Evolutionary conservation across 2,329 filamentous ascomycete genomes (phyloP).

Genomic region (Graphilbum fragrans): DNA sequence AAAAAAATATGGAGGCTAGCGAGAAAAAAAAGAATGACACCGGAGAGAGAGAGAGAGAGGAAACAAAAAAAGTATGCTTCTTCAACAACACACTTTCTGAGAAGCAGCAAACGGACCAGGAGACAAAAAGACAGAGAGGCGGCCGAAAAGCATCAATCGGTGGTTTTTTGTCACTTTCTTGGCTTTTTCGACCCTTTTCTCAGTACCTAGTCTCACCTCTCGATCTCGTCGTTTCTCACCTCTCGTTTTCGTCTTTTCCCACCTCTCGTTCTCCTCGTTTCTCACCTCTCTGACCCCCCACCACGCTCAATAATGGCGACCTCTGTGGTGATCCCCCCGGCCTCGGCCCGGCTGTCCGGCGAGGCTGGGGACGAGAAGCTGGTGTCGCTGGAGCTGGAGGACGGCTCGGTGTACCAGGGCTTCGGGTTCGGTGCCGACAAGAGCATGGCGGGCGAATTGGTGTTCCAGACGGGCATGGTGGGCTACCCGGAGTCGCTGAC

Average conservation of each 20-base stretch:
- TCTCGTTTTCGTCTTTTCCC: neutral
- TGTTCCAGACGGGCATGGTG: constrained; percentile 99
- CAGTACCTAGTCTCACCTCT: neutral
- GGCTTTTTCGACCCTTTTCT: neutral
- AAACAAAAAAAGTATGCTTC: neutral
- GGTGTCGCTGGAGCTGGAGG: constrained; percentile 83
- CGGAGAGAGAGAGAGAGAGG: neutral
- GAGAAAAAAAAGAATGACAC: neutral
- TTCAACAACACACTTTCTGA: neutral
- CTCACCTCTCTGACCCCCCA: neutral
- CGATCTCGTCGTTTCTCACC: neutral
- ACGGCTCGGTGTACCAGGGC: constrained; percentile 83
- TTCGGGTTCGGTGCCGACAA: constrained; percentile 94
- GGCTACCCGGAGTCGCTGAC: constrained; percentile 93
- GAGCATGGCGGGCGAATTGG: constrained; percentile 90
- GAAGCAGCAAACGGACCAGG: neutral
- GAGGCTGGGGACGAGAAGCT: constrained; percentile 44
- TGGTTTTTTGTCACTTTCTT: neutral
- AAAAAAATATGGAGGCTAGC: neutral
- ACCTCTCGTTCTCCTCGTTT: neutral
- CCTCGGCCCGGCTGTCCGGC: constrained; percentile 43
- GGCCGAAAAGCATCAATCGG: neutral
- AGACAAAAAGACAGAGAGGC: neutral
- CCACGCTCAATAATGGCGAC: constrained; percentile 33
- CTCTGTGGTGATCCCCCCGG: constrained; percentile 25